phyloP scores from a whole-genome alignment of 306 rosid species.

The Trichosanthes cucumerina region DNA sequence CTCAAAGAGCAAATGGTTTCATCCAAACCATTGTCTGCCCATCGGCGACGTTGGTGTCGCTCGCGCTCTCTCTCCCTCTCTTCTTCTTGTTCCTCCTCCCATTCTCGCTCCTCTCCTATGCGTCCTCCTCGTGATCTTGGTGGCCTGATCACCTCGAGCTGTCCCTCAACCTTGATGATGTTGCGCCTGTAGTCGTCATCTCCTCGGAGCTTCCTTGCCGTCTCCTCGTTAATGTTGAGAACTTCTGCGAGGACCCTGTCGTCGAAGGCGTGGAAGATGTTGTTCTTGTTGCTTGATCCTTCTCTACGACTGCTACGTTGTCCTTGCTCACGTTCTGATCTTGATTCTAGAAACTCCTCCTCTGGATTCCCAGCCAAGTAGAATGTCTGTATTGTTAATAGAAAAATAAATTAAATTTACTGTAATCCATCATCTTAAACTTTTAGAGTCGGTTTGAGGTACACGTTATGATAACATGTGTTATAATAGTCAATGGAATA shows the following conservation, averaged over 20 bases:
- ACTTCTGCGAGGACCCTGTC: constrained; percentile 23
- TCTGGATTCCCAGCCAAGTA: constrained; percentile 52
- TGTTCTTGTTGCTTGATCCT: constrained; percentile 32
- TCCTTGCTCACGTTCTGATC: neutral
- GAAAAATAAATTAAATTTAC: no score
- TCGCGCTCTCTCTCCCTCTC: neutral
- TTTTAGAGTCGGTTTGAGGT: no score
- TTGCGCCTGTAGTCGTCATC: constrained; percentile 16
- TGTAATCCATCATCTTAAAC: no score
- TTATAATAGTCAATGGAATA: no score
- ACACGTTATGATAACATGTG: no score
- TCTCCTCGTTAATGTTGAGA: constrained; percentile 19
- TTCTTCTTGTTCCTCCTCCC: constrained; percentile 1
- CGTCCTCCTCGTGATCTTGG: neutral
- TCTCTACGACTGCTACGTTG: neutral
- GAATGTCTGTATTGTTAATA: no score
- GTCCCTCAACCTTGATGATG: constrained; percentile 30
- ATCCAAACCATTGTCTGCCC: constrained; percentile 15
- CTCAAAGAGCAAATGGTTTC: constrained; percentile 25
- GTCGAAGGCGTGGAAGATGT: constrained; percentile 35
- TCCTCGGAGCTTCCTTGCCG: constrained; percentile 22
- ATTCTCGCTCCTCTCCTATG: neutral
- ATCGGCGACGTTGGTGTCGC: neutral
- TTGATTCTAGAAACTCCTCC: constrained; percentile 20
- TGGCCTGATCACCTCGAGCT: constrained; percentile 32